Conservation (phyloP, 2,329 filamentous ascomycete species). For the Ceratocystis cacaofunesta region DNA sequence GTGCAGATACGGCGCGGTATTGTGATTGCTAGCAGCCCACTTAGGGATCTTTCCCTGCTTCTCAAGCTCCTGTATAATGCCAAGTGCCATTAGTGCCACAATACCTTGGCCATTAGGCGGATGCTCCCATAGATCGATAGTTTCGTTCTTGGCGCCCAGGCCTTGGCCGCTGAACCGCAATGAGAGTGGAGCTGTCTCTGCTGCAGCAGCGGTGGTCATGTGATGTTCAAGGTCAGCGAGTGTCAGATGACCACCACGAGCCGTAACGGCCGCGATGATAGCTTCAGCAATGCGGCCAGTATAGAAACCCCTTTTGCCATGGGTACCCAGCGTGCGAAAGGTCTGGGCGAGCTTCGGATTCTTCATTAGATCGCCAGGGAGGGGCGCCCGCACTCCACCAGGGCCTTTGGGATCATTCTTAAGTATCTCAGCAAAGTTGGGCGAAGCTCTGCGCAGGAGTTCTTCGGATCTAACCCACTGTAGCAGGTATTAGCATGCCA, state of each 20-base stretch:
- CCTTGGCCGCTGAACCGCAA: conserved; percentile 59
- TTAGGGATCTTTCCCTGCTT: conserved; percentile 56
- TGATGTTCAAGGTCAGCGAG: conserved; percentile 71
- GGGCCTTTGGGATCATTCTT: conserved; percentile 56
- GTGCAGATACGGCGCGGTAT: conserved; percentile 68
- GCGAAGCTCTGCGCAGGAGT: conserved; percentile 55
- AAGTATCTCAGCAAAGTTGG: conserved; percentile 76
- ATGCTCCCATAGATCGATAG: conserved; percentile 83
- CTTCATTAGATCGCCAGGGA: conserved; percentile 73
- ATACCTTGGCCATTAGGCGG: conserved; percentile 94
- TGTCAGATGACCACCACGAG: conserved; percentile 62
- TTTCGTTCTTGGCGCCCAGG: conserved; percentile 42
- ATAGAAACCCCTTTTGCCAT: conserved; percentile 89
- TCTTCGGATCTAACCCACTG: conserved; percentile 60
- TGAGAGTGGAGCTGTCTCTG: conserved; percentile 73
- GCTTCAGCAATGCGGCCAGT: conserved; percentile 67
- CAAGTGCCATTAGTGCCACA: conserved; percentile 83
- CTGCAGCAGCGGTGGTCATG: conserved; percentile 37
- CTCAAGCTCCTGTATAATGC: conserved; percentile 79
- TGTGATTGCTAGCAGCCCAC: conserved; percentile 61
- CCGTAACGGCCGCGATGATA: conserved; percentile 61
- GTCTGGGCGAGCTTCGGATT: conserved; percentile 70
- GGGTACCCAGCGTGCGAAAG: conserved; percentile 59
- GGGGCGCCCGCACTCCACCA: conserved; percentile 59
- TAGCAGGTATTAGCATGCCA: conserved; percentile 7